Evolutionary conservation across 257 asterid species (phyloP).

Genomic region (Salvia miltiorrhiza): DNA sequence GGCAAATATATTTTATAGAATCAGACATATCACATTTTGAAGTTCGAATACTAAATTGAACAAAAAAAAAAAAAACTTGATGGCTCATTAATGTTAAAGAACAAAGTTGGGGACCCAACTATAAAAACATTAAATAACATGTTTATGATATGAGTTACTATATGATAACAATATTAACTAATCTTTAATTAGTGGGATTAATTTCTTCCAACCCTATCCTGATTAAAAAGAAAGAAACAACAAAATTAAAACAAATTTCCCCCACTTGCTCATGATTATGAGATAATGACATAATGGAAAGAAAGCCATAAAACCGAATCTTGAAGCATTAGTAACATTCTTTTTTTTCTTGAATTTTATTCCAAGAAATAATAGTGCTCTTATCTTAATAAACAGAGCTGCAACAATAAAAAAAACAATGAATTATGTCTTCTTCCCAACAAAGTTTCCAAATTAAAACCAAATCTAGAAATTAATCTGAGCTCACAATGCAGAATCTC

Average conservation of each 20-base stretch:
- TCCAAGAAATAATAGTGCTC: background rate
- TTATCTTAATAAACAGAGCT: background rate
- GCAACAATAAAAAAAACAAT: background rate
- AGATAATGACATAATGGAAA: background rate
- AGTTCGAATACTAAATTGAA: too few relatives aligned
- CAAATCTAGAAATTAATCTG: background rate
- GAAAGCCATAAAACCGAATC: background rate
- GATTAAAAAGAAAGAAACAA: background rate
- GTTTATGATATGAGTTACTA: background rate
- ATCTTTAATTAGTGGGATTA: too few relatives aligned
- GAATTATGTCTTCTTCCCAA: background rate
- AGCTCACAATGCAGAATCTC: background rate
- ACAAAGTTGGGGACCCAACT: background rate
- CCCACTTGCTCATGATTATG: background rate
- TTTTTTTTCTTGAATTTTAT: background rate
- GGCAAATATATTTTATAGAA: too few relatives aligned
- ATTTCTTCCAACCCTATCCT: background rate
- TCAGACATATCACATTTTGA: too few relatives aligned
- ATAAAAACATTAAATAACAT: background rate
- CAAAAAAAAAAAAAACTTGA: too few relatives aligned
- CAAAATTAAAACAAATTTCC: background rate
- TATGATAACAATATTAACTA: too few relatives aligned
- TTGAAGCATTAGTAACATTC: background rate
- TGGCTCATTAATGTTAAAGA: too few relatives aligned
- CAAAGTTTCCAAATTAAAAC: background rate